Evolutionary conservation across 495 filamentous ascomycete species (phyloP), one percentile per base, ranked within the genome.

Genomic region (Arthonia radiata): DNA sequence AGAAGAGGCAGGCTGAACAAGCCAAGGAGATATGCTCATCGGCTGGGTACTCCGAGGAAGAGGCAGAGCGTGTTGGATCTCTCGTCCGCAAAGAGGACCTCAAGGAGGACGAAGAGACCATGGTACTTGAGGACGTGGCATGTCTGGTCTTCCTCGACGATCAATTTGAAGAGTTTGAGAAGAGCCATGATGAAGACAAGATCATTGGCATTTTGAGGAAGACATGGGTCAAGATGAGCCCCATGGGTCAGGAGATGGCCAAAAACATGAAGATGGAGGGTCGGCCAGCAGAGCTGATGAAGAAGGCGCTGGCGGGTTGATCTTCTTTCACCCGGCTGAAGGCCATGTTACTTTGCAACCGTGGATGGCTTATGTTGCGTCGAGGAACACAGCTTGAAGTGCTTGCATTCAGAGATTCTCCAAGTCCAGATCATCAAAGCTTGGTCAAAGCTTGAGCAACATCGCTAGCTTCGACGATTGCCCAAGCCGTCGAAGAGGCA

Each of bases 141-240:
- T 86, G 77, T 46, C 48, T 86, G 24, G 77, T 86, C 18, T 86
- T 86, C 44, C 42, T 86, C 37, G 76, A 81, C 43, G 77, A 78
- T 40, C 74, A 81, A 49, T 67, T 82, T n/a, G n/a, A n/a, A n/a
- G n/a, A n/a, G n/a, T n/a, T n/a, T n/a, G n/a, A n/a, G n/a, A n/a
- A n/a, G n/a, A n/a, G n/a, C n/a, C n/a, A n/a, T n/a, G n/a, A n/a
- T n/a, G n/a, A 81, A 48, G 71, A 64, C 28, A 82, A 81, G 56
- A 61, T 77, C 24, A 34, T 82, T 8, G 52, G 40, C 8, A 80
- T 86, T 32, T 42, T 86, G 47, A 44, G 52, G 37, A 81, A 82
- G 69, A 80, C 74, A 19, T 86, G 77, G 77, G 68, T 34, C 25
- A 86, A 86, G 59, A 82, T 86, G 74, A 62, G 53, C 22, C 53